Evolutionary conservation across 805 yeast species (phyloP).

Genomic region (Suhomyces tanzawaensis): DNA sequence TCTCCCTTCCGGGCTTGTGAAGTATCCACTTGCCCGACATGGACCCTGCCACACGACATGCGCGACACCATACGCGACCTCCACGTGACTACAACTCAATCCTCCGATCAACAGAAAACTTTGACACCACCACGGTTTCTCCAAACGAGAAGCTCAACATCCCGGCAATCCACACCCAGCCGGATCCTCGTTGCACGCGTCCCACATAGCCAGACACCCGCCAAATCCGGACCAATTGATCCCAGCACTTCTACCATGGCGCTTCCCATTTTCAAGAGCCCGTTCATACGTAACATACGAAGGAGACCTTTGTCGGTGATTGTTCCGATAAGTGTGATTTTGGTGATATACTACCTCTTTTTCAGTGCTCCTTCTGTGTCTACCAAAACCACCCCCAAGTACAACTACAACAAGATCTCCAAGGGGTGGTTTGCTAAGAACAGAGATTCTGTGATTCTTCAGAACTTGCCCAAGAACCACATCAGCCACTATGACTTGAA

Average conservation of each 20-base stretch:
- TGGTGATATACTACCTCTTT: slow-evolving; percentile 43
- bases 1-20: too few species aligned
- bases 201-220: too few species aligned
- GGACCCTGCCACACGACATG: too few species aligned
- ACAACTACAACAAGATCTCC: slow-evolving; percentile 44
- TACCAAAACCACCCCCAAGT: slow-evolving; percentile 29
- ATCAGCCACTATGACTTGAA: slow-evolving; percentile 84
- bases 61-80: too few species aligned
- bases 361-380: slow-evolving; percentile 23
- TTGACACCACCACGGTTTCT: neutral
- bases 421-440: slow-evolving; percentile 50
- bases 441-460: slow-evolving; percentile 54
- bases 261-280: slow-evolving; percentile 19
- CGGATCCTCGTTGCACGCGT: too few species aligned
- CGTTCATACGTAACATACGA: slow-evolving; percentile 53
- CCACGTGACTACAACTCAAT: too few species aligned
- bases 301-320: slow-evolving; percentile 52
- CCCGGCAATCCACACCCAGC: neutral
- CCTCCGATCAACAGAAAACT: neutral
- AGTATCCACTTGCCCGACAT: too few species aligned
- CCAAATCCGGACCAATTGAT: too few species aligned
- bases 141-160: too few species aligned
- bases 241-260: slow-evolving; percentile 12
- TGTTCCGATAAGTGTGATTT: slow-evolving; percentile 45
- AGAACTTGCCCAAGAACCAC: slow-evolving; percentile 66